Evolutionary conservation across 768 basidiomycete species (phyloP).

Genomic region (Podaxis pistillaris): DNA sequence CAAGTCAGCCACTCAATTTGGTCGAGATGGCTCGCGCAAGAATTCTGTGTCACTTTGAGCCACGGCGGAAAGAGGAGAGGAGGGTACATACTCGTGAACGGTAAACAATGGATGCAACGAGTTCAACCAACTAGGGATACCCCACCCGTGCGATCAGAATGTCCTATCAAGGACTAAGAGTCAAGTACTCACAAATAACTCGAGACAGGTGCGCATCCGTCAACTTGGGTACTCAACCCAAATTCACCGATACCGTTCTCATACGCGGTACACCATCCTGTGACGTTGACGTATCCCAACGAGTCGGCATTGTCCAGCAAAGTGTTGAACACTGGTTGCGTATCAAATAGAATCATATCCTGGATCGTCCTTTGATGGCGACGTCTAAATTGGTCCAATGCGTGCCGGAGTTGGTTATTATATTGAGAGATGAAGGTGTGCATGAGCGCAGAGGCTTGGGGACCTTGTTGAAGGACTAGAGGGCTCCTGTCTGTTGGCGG

Average conservation of each 20-base stretch:
- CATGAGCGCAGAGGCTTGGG: conserved; percentile 33
- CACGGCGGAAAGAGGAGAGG: neutral
- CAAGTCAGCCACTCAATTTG: conserved; percentile 32
- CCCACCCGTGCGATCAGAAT: neutral
- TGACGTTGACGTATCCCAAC: conserved; percentile 57
- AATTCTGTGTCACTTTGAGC: conserved; percentile 29
- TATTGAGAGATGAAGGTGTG: conserved; percentile 41
- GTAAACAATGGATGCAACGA: conserved; percentile 60
- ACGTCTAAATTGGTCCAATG: conserved; percentile 37
- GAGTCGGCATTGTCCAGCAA: conserved; percentile 50
- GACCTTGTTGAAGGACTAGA: conserved; percentile 39
- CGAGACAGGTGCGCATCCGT: conserved; percentile 59
- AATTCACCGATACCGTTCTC: conserved; percentile 48
- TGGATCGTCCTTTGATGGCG: conserved; percentile 39
- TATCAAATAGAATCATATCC: conserved; percentile 50
- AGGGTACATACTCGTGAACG: conserved; percentile 51
- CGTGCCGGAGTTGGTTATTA: conserved; percentile 44
- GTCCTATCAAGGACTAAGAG: conserved; percentile 5
- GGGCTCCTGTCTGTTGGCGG: conserved; percentile 59
- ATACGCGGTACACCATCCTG: conserved; percentile 60
- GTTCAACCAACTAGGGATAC: conserved; percentile 52
- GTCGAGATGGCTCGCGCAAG: conserved; percentile 54
- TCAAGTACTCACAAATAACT: conserved; percentile 54
- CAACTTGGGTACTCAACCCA: conserved; percentile 47
- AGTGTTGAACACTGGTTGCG: conserved; percentile 56